Evolutionary conservation across 1,284 basidiomycete genomes (phyloP), one percentile per base, ranked within the genome.

Genomic region (Boletellus sp.): DNA sequence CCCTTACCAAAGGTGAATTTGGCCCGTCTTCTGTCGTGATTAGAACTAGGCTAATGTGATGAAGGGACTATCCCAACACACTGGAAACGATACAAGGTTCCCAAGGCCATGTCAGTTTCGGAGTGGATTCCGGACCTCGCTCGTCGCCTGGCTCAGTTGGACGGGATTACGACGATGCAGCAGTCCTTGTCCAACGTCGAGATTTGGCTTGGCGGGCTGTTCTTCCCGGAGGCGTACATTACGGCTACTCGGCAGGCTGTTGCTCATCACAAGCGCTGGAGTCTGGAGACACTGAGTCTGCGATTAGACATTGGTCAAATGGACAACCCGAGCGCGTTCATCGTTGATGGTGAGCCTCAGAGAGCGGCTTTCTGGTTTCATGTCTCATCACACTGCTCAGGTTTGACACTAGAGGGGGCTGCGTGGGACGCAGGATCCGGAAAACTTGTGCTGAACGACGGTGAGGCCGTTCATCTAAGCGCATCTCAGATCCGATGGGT

Each of bases 151-250:
- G 78, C 71, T 19, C 95, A 97, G 67, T 79, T 97, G 35, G 83
- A 92, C 52, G 71, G 75, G n/a, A 85, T 96, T 55, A 83, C 89
- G 1, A 67, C 72, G 7, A 75, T 86, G 50, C 82, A 86, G 18
- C 67, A 69, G 57, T 82, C 80, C 60, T 71, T 90, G 52, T 81
- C 76, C 57, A 77, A 90, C 56, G 77, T 93, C 33, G 86, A 90
- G 67, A 87, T 92, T 36, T 93, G 91, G 89, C 79, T 97, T 13
- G 93, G 94, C 32, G 91, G 91, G 1, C 70, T 97, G 48, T 97
- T 97, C 81, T 94, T 92, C 79, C 95, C 95, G 1, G 92, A 95
- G 64, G 93, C 93, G 3, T 97, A 93, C 69, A 81, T 97, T 61
- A 97, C 94, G 1, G 94, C 94, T 1, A 95, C 93, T 2, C 81